A percentile compares a stretch with the other conserved stretches of the same genome.
phyloP scores from a whole-genome alignment of 805 yeast species.

The Candida tibetensis region DNA sequence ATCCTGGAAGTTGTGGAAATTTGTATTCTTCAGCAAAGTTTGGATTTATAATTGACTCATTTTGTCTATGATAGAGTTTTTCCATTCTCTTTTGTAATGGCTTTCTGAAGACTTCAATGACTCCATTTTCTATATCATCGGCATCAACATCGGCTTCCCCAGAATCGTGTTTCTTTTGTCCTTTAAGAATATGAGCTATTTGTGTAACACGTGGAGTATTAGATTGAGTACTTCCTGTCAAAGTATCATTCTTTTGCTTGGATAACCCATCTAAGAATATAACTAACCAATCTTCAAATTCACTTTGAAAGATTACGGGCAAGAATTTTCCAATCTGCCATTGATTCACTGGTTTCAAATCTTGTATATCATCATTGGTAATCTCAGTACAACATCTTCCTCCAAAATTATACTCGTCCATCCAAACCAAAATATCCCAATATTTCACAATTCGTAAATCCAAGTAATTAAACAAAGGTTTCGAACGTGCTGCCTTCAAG shows the following conservation, averaged over 20 bases:
- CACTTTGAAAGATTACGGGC: constrained; percentile 73
- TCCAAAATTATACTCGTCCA: constrained; percentile 86
- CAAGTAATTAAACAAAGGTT: constrained; percentile 77
- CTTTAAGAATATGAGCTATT: constrained; percentile 51
- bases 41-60: constrained; percentile 67
- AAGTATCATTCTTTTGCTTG: constrained; percentile 46
- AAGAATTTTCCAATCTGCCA: constrained; percentile 81
- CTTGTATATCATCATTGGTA: constrained; percentile 42
- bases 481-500: constrained; percentile 71
- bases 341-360: constrained; percentile 48
- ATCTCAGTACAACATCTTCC: constrained; percentile 59
- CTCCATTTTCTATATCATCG: constrained; percentile 39
- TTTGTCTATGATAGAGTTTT: constrained; percentile 65
- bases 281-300: constrained; percentile 84
- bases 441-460: constrained; percentile 71
- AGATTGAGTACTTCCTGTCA: constrained; percentile 34
- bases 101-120: constrained; percentile 55
- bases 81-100: constrained; percentile 66
- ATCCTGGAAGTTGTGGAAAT: constrained; percentile 78
- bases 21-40: constrained; percentile 61
- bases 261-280: constrained; percentile 70
- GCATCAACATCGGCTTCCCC: constrained; percentile 30
- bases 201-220: constrained; percentile 68
- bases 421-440: constrained; percentile 95
- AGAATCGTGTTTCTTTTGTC: constrained; percentile 35